Conservation (phyloP, 768 basidiomycete species). For the Suillus lakei region DNA sequence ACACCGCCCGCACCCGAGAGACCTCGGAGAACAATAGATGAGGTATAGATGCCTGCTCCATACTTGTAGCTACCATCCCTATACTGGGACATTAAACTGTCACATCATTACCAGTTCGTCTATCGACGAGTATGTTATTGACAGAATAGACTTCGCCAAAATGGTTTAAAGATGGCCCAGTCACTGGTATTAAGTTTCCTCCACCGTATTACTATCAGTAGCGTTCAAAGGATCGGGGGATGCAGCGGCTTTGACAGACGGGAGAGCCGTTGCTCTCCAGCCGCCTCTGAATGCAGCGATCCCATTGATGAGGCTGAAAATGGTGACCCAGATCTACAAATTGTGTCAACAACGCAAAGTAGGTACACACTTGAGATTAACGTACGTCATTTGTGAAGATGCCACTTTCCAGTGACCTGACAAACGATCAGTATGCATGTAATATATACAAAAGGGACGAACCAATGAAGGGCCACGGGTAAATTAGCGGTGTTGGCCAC, state of each 20-base stretch:
- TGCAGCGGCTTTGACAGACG: conserved; percentile 11
- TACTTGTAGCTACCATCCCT: background rate
- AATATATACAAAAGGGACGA: background rate
- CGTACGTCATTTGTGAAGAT: conserved; percentile 68
- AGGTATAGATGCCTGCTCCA: background rate
- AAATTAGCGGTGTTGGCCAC: conserved; percentile 75
- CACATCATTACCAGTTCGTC: background rate
- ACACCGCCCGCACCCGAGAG: background rate
- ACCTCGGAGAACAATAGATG: background rate
- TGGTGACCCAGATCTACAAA: conserved; percentile 41
- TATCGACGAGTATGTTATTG: background rate
- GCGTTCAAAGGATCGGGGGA: background rate
- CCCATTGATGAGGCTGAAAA: conserved; percentile 54
- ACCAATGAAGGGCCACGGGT: conserved; percentile 87
- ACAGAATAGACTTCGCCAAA: background rate
- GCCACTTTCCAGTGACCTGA: conserved; percentile 72
- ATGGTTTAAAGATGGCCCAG: background rate
- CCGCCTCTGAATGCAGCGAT: conserved; percentile 68
- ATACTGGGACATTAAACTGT: background rate
- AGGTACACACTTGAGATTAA: conserved; percentile 2
- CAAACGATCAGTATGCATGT: conserved; percentile 8
- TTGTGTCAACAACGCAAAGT: conserved; percentile 13
- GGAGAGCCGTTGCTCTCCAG: conserved; percentile 67
- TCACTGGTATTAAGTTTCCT: background rate
- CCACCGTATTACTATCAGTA: background rate